These are phyloP conservation scores for Leptodontidium sp. DNA, from an alignment of 2,329 filamentous ascomycete genomes.

Conservation along the genomic window DNA sequence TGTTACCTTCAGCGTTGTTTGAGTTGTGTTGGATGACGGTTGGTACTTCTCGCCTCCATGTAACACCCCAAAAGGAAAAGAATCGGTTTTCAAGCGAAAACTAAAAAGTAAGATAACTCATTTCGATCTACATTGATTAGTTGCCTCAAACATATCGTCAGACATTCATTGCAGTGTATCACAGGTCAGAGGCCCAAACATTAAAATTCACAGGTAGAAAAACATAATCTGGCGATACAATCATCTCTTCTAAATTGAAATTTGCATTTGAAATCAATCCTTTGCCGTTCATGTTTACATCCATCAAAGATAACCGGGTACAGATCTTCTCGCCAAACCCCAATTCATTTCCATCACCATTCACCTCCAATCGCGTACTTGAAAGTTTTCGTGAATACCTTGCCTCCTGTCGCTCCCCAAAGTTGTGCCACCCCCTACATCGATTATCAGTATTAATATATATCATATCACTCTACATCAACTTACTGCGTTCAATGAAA, in stretches of 20 bases:
- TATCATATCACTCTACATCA: not conserved
- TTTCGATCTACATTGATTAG: too few species aligned
- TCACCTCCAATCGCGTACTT: conserved; percentile 63
- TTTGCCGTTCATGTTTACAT: not conserved
- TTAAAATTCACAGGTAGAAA: too few species aligned
- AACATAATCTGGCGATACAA: too few species aligned
- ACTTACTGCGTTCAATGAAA: conserved; percentile 54
- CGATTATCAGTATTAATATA: conserved; percentile 9
- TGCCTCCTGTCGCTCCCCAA: conserved; percentile 60
- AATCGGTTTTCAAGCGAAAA: not conserved
- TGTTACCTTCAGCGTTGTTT: too few species aligned
- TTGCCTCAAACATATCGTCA: too few species aligned
- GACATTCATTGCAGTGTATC: too few species aligned
- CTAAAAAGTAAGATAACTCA: not conserved
- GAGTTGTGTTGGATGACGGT: too few species aligned
- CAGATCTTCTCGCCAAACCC: not conserved
- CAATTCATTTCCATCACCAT: conserved; percentile 39
- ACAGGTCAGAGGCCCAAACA: too few species aligned
- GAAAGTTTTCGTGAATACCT: conserved; percentile 57
- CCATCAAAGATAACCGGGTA: not conserved
- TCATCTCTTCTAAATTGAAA: too few species aligned
- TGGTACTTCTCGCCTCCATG: too few species aligned
- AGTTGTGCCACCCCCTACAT: conserved; percentile 51
- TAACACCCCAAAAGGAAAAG: too few species aligned
- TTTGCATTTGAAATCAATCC: too few species aligned